Base-by-base conservation (phyloP, 345 rosid genomes). In the Aegle marmelos region DNA sequence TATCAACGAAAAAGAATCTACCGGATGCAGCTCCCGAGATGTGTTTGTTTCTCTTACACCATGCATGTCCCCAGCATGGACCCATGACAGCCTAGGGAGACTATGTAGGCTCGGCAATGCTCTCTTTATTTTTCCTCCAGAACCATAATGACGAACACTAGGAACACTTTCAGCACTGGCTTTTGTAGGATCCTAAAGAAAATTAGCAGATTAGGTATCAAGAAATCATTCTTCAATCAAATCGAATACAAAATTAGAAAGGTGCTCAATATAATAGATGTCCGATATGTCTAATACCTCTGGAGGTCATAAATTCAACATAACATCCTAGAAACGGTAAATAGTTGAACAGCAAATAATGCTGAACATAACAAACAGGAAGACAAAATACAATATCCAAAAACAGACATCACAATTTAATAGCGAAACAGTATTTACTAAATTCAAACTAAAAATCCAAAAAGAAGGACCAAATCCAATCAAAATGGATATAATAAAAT, bases 101-200 rank as follows among this genome's bases (percentile, higher is more conserved):
- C 76, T 80, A 13, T 76, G 82, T 30, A 81, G 88, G 78, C 78
- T 87, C 56, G 92, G 82, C 25, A 90, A 85, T 45, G 94, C 79
- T 86, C 92, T 89, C 87, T 92, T 96, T 48, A 96, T 88, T 86
- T 96, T 96, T 48, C 88, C 99, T 71, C 99, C 98, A 79, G 95
- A 89, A 83, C 98, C 93, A 86, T 79, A 79, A 57, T 82, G 84
- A 68, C 81, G 86, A 77, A 82, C 68, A 68, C 79, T 85, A 64
- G 93, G 86, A 79, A 74, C 79, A 68, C 75, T 83, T 82, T 87
- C 96, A 67, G 66, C 72, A 17, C 65, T 28, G 53, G 86, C 63
- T 87, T 87, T 89, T 62, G 85, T 73, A 36, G 80, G 81, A 80
- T 90, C 89, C 99, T 96, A 22, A 41, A 57, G 27, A 39, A 66